Evolutionary conservation across 2,329 filamentous ascomycete species (phyloP).

Genomic region (Aureobasidium sp.): DNA sequence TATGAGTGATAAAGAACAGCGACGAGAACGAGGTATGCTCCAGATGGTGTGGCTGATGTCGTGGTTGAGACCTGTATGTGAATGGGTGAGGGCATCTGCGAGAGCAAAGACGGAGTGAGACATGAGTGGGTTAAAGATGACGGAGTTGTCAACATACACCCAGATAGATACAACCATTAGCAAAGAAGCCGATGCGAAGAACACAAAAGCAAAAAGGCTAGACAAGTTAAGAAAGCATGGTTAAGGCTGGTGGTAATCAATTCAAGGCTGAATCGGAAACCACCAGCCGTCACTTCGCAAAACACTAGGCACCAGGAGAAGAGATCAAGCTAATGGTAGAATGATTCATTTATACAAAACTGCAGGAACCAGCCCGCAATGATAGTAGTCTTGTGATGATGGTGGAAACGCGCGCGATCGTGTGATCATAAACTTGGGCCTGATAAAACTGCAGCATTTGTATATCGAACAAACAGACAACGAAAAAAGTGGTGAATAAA

Average conservation of each 20-base stretch:
- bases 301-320: background rate
- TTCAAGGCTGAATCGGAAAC: background rate
- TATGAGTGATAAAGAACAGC: background rate
- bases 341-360: slow-evolving; percentile 10
- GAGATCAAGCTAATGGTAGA: background rate
- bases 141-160: background rate
- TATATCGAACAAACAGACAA: slow-evolving; percentile 4
- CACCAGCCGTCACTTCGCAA: background rate
- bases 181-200: background rate
- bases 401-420: background rate
- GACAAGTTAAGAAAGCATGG: background rate
- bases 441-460: slow-evolving; percentile 2
- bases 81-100: background rate
- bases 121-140: background rate
- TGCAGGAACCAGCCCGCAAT: slow-evolving; percentile 8
- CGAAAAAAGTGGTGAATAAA: background rate
- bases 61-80: background rate
- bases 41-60: background rate
- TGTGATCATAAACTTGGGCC: slow-evolving; percentile 6
- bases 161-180: background rate
- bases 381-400: background rate
- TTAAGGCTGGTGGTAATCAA: background rate
- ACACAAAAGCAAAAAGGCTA: background rate
- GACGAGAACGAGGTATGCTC: background rate
- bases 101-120: background rate